These are phyloP conservation scores for Eucalyptus paniculata DNA, from an alignment of 345 rosid species.

Conservation along the genomic window DNA sequence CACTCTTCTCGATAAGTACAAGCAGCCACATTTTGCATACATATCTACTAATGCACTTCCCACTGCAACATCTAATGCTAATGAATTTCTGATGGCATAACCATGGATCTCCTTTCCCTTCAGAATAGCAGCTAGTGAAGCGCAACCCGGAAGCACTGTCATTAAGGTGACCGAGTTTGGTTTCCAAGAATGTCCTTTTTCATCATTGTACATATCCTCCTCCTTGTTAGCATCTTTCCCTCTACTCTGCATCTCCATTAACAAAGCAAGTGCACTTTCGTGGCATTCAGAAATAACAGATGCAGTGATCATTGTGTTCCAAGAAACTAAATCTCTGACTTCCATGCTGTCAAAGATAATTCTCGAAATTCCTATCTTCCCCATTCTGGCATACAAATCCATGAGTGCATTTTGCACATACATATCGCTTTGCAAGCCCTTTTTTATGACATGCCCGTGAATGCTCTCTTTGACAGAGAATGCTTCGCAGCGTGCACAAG, in stretches of 20 bases:
- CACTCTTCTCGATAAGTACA: slow-evolving; percentile 37
- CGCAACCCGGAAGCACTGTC: slow-evolving; percentile 82
- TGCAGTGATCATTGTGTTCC: slow-evolving; percentile 85
- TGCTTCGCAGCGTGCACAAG: slow-evolving; percentile 44
- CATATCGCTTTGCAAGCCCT: slow-evolving; percentile 41
- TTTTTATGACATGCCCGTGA: slow-evolving; percentile 65
- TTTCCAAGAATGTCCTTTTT: slow-evolving; percentile 9
- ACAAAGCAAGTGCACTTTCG: slow-evolving; percentile 44
- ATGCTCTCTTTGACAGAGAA: slow-evolving; percentile 53
- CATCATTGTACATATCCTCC: background rate
- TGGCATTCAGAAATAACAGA: slow-evolving; percentile 44
- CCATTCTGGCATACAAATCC: slow-evolving; percentile 81
- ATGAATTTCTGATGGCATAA: slow-evolving; percentile 57
- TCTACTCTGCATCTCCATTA: slow-evolving; percentile 50
- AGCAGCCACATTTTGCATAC: slow-evolving; percentile 89
- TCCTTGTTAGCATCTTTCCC: background rate
- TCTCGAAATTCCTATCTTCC: slow-evolving; percentile 39
- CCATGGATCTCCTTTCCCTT: slow-evolving; percentile 91
- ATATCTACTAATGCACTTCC: slow-evolving; percentile 91
- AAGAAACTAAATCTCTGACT: slow-evolving; percentile 59
- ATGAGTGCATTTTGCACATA: slow-evolving; percentile 83
- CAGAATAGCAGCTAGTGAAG: slow-evolving; percentile 55
- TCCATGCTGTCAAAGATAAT: slow-evolving; percentile 52
- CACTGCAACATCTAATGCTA: slow-evolving; percentile 65
- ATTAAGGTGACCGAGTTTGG: slow-evolving; percentile 81